Evolutionary conservation across 2,329 filamentous ascomycete genomes (phyloP), one percentile per base, ranked within the genome.

Genomic region (Metarhizium album): DNA sequence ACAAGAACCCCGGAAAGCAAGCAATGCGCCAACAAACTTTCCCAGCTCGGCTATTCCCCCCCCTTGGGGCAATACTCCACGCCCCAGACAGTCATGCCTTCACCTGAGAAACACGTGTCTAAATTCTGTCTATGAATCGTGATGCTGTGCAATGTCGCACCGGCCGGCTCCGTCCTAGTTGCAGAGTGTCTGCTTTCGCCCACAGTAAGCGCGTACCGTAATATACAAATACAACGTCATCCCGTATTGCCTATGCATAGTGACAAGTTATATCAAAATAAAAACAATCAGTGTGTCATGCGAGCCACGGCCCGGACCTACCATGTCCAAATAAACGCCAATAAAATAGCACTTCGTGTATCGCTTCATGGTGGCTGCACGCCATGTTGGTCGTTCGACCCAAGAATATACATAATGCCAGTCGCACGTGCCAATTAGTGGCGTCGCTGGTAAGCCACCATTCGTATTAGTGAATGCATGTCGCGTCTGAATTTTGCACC

Each of bases 161-260:
- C 27, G 33, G 42, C 24, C 33, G 20, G 35, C 42, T 13, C 27
- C 7, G 27, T 38, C 33, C 43, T 23, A 35, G 33, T 35, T 13
- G 9, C 33, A 35, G 33, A 35, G 16, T 14, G 14, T 48, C 50
- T 24, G 42, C 46, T 29, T n/a, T 29, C 42, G 24, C 51, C 51
- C 22, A 23, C 22, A 50, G 47, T 45, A 22, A 16, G 16, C 31
- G 45, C 45, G 31, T 45, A 29, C 42, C 38, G 45, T 47, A 46
- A 48, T 53, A 46, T 53, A 53, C 51, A 53, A 49, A 46, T 53
- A 53, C 51, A 53, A 49, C 27, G 22, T 52, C 46, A 35, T 48
- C 29, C 24, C 43, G 29, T 38, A 20, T 22, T 45, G 31, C 45
- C 45, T 27, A 35, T 42, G 51, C 51, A 50, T 50, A 22, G 46